These are phyloP conservation scores for Termitomyces heimii DNA, from an alignment of 768 basidiomycete genomes.

Conservation along the genomic window DNA sequence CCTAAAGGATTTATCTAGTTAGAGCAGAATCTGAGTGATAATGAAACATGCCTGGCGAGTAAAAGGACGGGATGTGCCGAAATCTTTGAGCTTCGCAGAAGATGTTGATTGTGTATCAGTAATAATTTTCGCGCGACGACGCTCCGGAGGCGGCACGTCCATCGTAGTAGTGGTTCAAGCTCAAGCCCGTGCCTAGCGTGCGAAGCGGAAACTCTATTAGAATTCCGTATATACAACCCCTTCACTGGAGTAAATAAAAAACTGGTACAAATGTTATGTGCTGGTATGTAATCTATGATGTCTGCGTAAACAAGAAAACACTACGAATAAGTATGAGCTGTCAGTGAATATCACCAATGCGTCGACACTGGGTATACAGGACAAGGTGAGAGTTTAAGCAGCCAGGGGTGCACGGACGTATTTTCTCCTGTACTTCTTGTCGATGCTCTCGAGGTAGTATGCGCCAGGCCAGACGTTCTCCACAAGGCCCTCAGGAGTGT, in stretches of 20 bases:
- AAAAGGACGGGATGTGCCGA: constrained; percentile 43
- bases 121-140: constrained; percentile 16
- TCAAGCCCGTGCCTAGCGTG: neutral
- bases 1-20: constrained; percentile 25
- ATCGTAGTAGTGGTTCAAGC: neutral
- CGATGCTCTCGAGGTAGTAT: constrained; percentile 89
- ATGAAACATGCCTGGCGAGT: constrained; percentile 38
- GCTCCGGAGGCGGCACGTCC: constrained; percentile 8
- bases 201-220: neutral
- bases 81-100: constrained; percentile 21
- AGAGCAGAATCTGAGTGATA: neutral
- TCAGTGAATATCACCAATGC: neutral
- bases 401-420: constrained; percentile 53
- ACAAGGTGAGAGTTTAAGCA: constrained; percentile 19
- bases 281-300: constrained; percentile 10
- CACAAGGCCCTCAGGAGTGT: constrained; percentile 78
- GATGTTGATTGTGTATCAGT: constrained; percentile 12
- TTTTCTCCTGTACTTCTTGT: constrained; percentile 87
- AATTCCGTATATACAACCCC: constrained; percentile 10
- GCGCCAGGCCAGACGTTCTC: constrained; percentile 93
- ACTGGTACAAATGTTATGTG: constrained; percentile 10
- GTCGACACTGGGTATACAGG: constrained; percentile 9
- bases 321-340: constrained; percentile 3
- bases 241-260: neutral
- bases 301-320: constrained; percentile 6